Base-by-base conservation (phyloP, 2,329 filamentous ascomycete species). In the Aspergillus sergii region DNA sequence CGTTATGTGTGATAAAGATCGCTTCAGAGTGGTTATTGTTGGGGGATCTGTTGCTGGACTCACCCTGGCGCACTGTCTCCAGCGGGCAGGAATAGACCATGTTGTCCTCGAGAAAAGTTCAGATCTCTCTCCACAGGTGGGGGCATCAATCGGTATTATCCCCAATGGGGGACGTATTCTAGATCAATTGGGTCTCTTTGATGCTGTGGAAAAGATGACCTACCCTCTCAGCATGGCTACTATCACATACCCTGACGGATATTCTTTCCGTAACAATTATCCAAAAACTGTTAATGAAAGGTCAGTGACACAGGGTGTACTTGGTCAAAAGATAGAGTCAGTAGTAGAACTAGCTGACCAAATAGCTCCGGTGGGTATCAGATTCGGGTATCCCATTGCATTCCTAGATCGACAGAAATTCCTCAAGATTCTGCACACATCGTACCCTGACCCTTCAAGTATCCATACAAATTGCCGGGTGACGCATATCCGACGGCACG, bases 31-130 rank as follows among this genome's bases (percentile, higher is more conserved):
- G 65, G 70, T 85, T 50, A 83, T 86, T 56, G 80, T 75, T 0
- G 84, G 84, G 26, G 84, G 81, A 14, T 77, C 81, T 53, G 72
- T 86, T 12, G 75, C 79, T 5, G 85, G 85, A n/a, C 71, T 85
- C 0, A 73, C 80, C 0, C 70, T 84, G 11, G 82, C 83, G 2
- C 78, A 80, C 46, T 77, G 78, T 64, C 77, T 86, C 4, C 76
- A 84, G 51, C 69, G 72, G 54, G 72, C 78, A 23, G 72, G 71
- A 41, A 81, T 86, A 61, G 78, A 85, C 62, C 85, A 81, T 67
- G 59, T 84, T 1, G 61, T 87, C 0, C 76, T 86, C 0, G 85
- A 87, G 64, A 71, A 73, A 0, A 69, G 79, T 43, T 26, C 63
- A 0, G 71, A 79, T 0, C 63, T 70, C 23, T 58, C 64, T 0